A percentile compares a stretch with the other conserved stretches of the same genome.
Evolutionary conservation across 2,329 filamentous ascomycete species (phyloP).

Genomic region (Talaromyces albobiverticillius): DNA sequence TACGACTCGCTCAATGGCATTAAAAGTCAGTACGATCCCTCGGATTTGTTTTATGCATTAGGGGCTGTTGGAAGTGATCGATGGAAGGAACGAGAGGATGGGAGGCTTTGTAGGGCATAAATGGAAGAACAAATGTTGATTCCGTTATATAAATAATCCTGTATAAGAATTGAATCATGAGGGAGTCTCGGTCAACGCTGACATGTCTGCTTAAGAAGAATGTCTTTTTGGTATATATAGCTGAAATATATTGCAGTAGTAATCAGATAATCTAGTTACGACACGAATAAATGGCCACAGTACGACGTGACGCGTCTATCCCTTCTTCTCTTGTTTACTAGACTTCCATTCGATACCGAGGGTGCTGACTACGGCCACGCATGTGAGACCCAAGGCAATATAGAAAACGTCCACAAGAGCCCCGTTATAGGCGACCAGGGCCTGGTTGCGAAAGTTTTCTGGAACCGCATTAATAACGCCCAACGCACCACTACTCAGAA

Average conservation of each 20-base stretch:
- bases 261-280: too few species aligned
- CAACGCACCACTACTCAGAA: neutral
- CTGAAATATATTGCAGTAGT: too few species aligned
- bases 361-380: neutral
- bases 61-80: constrained; percentile 38
- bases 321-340: neutral
- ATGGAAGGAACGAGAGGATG: constrained; percentile 23
- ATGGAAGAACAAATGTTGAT: too few species aligned
- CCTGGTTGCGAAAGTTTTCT: neutral
- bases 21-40: constrained; percentile 44
- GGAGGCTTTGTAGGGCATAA: constrained; percentile 3
- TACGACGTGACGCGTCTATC: neutral
- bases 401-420: neutral
- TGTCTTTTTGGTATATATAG: too few species aligned
- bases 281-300: too few species aligned
- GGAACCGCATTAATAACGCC: neutral
- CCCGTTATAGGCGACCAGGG: neutral
- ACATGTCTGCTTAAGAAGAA: too few species aligned
- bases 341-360: neutral
- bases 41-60: constrained; percentile 39
- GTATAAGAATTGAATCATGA: too few species aligned
- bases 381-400: neutral
- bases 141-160: too few species aligned
- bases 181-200: too few species aligned
- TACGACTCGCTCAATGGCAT: constrained; percentile 34